phyloP scores from a whole-genome alignment of 805 yeast genomes.

The Barnettozyma siamensis region DNA sequence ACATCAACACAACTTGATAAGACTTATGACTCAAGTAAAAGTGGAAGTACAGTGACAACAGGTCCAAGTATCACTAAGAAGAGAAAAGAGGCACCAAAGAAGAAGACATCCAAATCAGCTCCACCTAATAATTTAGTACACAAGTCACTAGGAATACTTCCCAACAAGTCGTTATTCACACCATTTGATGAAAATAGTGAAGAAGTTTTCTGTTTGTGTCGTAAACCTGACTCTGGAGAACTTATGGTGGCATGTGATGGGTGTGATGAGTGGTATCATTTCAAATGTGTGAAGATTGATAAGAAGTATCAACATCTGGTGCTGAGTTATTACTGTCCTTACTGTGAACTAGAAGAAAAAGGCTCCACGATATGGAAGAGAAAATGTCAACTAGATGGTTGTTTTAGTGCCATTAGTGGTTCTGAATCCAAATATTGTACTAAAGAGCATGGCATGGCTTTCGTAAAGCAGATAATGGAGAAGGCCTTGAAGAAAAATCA shows the following conservation, averaged over 20 bases:
- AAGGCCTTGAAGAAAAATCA: neutral
- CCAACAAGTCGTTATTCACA: slow-evolving; percentile 9
- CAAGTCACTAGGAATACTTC: slow-evolving; percentile 27
- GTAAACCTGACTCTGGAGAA: slow-evolving; percentile 71
- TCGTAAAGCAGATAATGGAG: slow-evolving; percentile 8
- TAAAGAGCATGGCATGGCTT: slow-evolving; percentile 55
- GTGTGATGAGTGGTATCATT: slow-evolving; percentile 94
- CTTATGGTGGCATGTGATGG: slow-evolving; percentile 94
- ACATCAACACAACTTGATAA: too few relatives aligned
- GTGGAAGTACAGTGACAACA: too few relatives aligned
- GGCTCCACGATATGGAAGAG: slow-evolving; percentile 64
- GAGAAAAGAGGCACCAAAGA: neutral
- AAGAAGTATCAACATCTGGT: slow-evolving; percentile 48
- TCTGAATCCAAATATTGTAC: slow-evolving; percentile 65
- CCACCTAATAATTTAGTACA: slow-evolving; percentile 6
- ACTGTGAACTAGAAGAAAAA: slow-evolving; percentile 47
- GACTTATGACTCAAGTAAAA: too few relatives aligned
- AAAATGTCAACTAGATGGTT: slow-evolving; percentile 58
- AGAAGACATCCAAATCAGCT: neutral
- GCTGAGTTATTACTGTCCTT: slow-evolving; percentile 63
- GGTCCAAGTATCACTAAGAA: neutral
- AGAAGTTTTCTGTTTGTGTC: slow-evolving; percentile 71
- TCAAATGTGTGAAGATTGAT: slow-evolving; percentile 63
- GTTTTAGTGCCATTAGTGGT: slow-evolving; percentile 47
- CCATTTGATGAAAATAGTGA: slow-evolving; percentile 47